phyloP scores from a whole-genome alignment of 805 yeast genomes.

The Ogataea glucozyma region DNA sequence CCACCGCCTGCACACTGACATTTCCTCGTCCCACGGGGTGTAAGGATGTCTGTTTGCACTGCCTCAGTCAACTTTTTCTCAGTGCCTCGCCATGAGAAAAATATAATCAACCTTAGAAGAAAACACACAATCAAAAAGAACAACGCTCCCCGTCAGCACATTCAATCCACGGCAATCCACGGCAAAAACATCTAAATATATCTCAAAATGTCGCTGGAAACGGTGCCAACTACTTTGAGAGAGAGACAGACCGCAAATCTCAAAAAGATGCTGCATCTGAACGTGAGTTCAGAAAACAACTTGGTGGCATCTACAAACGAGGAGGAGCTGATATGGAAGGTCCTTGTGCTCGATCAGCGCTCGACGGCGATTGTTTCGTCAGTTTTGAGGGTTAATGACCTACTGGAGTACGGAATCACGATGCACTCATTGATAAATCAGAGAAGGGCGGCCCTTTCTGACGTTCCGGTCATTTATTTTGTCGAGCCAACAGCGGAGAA shows the following conservation, averaged over 20 bases:
- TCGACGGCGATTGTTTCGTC: constrained; percentile 88
- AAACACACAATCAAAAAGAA: neutral
- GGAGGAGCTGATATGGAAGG: constrained; percentile 87
- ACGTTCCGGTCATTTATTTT: constrained; percentile 92
- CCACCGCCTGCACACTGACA: no score
- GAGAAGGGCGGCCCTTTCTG: constrained; percentile 81
- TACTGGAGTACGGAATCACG: constrained; percentile 87
- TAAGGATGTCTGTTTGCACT: no score
- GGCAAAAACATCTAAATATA: neutral
- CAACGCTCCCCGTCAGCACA: no score
- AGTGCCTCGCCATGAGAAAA: no score
- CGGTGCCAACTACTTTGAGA: constrained; percentile 25
- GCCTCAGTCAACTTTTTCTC: no score
- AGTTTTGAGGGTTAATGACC: constrained; percentile 88
- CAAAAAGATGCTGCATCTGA: constrained; percentile 84
- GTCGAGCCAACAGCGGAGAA: constrained; percentile 85
- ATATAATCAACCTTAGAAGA: no score
- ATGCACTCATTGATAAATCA: constrained; percentile 76
- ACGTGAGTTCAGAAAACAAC: constrained; percentile 66
- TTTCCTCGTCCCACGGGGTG: no score
- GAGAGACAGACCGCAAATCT: constrained; percentile 42
- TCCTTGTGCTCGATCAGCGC: constrained; percentile 73
- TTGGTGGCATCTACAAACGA: constrained; percentile 52
- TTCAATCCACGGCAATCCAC: no score
- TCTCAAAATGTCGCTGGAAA: constrained; percentile 21